Evolutionary conservation across 768 basidiomycete genomes (phyloP).

Genomic region (Boletus edulis): DNA sequence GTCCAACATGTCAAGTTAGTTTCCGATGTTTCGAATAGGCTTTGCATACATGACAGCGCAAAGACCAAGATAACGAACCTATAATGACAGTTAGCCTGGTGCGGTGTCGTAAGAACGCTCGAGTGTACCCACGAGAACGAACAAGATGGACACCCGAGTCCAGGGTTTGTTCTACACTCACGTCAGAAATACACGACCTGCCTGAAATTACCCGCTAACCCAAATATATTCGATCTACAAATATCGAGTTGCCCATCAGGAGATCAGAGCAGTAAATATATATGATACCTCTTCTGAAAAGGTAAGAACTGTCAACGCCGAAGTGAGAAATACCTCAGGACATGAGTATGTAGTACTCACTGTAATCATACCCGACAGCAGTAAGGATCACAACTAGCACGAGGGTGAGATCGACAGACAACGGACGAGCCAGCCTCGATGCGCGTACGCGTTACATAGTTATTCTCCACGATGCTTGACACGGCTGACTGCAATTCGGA

Average conservation of each 20-base stretch:
- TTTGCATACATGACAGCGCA: neutral
- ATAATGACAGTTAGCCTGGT: neutral
- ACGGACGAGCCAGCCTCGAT: neutral
- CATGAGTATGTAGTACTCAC: neutral
- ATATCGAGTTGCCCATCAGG: neutral
- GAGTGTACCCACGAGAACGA: neutral
- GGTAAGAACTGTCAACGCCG: slow-evolving; percentile 3
- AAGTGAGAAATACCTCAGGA: neutral
- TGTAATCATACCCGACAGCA: slow-evolving; percentile 6
- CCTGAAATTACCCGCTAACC: neutral
- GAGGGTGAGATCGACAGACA: neutral
- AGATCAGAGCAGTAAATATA: neutral
- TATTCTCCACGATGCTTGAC: neutral
- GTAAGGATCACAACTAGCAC: slow-evolving; percentile 1
- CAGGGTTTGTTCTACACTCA: slow-evolving; percentile 1
- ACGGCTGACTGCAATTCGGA: neutral
- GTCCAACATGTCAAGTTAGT: neutral
- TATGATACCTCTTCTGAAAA: slow-evolving; percentile 5
- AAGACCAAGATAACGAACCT: slow-evolving; percentile 15
- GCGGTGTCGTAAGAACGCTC: too few species aligned
- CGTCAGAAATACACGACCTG: neutral
- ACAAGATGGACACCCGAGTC: slow-evolving; percentile 1
- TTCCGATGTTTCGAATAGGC: neutral
- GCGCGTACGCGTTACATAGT: slow-evolving; percentile 1
- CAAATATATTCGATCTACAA: neutral